Evolutionary conservation across 2,329 filamentous ascomycete species (phyloP), one percentile per base, ranked within the genome.

Genomic region (Nemania sp.): DNA sequence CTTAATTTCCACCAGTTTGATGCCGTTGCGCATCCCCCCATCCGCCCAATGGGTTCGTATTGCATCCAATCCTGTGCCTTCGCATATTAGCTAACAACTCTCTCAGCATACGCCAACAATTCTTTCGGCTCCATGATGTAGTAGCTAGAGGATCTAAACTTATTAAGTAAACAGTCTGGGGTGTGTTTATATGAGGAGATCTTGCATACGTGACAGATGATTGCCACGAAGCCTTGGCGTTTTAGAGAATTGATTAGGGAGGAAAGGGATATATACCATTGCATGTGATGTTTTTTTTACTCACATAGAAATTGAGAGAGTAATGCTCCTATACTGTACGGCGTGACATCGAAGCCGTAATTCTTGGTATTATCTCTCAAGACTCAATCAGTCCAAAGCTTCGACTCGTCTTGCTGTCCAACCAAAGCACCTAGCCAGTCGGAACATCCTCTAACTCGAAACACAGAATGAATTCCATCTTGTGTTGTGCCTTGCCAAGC

Each of bases 1-100:
- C 90, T 98, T 75, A 85, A 93, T 43, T 99, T 93, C 82, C 88
- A 96, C 79, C 91, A 97, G 79, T 99, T 99, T 74, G 94, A 98
- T 75, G 96, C 96, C 7, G 96, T 99, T 62, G 94, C 94, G 70
- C 96, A 99, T 84, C 96, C 96, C 13, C 88, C 97, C 76, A 96
- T 99, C 79, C 93, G 92, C 80, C 95, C 96, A 15, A 99, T 99
- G 91, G 70, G 70, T 72, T 61, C 45, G 90, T 90, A 80, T 80
- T 82, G 75, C 45, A 24, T 29, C 32, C 35, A 54, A 18, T 55
- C 51, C 43, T 60, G 11, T 20, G 6, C 2, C 53, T 22, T 22
- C 18, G 54, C 2, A 45, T 13, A 24, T 70, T 73, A 65, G 74
- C 76, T 80, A 73, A 80, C 70, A 43, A 35, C 8, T 24, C 69